Conservation (phyloP, 352 stramenopile species). For the Phytophthora sansomeana region DNA sequence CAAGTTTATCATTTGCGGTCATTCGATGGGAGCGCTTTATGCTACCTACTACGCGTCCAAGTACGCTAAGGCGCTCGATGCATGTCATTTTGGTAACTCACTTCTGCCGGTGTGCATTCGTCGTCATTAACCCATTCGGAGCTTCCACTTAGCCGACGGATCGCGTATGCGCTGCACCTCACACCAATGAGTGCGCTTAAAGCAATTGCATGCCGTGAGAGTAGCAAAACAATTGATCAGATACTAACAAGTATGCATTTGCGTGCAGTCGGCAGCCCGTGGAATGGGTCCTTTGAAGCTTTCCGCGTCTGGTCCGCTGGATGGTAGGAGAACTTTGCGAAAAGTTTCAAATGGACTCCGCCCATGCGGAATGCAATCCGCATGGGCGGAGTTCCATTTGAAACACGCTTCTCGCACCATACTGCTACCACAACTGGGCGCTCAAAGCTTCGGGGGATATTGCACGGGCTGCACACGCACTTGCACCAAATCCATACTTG, state of each 20-base stretch:
- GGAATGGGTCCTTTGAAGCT: slow-evolving; percentile 64
- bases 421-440: slow-evolving; percentile 84
- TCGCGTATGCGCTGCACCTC: slow-evolving; percentile 42
- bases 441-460: slow-evolving; percentile 71
- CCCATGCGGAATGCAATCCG: slow-evolving; percentile 73
- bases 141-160: slow-evolving; percentile 37
- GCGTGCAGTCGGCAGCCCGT: slow-evolving; percentile 51
- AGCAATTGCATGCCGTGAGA: no score
- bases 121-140: slow-evolving; percentile 36
- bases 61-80: slow-evolving; percentile 61
- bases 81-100: slow-evolving; percentile 76
- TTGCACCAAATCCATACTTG: no score
- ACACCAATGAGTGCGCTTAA: no score
- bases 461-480: slow-evolving; percentile 71
- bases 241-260: neutral
- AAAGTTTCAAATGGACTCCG: no score
- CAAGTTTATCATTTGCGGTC: slow-evolving; percentile 64
- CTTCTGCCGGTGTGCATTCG: slow-evolving; percentile 61
- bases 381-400: slow-evolving; percentile 65
- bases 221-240: no score
- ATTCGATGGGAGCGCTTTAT: slow-evolving; percentile 83
- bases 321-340: no score
- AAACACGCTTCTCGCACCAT: slow-evolving; percentile 65
- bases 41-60: slow-evolving; percentile 68
- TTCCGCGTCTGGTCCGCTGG: slow-evolving; percentile 53